Conservation (phyloP, 192 early-diverging fungal genomes). For the Gamsiella multidivaricata region DNA sequence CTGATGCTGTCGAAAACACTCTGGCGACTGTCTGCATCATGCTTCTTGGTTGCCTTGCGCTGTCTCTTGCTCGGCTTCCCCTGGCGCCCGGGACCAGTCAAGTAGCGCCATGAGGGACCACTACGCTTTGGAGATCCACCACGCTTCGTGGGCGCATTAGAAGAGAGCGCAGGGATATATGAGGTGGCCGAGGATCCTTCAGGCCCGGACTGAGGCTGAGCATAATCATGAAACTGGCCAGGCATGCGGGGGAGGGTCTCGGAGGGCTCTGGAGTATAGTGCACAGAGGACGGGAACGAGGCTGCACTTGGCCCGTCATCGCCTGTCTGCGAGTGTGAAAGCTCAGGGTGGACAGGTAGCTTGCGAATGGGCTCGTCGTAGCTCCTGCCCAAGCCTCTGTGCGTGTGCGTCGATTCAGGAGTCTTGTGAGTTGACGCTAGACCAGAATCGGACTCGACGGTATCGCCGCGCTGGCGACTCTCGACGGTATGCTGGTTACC, state of each 20-base stretch:
- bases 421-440: neutral
- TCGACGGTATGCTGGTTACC: no score
- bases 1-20: slow-evolving; percentile 26
- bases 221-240: neutral
- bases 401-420: neutral
- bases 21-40: neutral
- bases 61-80: slow-evolving; percentile 22
- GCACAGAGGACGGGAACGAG: neutral
- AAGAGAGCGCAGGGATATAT: no score
- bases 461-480: neutral
- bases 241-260: neutral
- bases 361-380: slow-evolving; percentile 8
- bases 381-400: neutral
- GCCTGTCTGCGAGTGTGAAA: neutral
- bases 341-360: neutral
- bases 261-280: neutral
- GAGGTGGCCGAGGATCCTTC: no score
- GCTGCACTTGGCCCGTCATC: neutral
- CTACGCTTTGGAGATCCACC: neutral
- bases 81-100: neutral
- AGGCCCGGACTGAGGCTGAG: neutral
- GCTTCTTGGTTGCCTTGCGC: slow-evolving; percentile 34
- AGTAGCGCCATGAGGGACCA: no score
- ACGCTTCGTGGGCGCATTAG: neutral
- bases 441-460: neutral